Evolutionary conservation across 2,329 filamentous ascomycete species (phyloP).

Genomic region (Fusarium proliferatum): DNA sequence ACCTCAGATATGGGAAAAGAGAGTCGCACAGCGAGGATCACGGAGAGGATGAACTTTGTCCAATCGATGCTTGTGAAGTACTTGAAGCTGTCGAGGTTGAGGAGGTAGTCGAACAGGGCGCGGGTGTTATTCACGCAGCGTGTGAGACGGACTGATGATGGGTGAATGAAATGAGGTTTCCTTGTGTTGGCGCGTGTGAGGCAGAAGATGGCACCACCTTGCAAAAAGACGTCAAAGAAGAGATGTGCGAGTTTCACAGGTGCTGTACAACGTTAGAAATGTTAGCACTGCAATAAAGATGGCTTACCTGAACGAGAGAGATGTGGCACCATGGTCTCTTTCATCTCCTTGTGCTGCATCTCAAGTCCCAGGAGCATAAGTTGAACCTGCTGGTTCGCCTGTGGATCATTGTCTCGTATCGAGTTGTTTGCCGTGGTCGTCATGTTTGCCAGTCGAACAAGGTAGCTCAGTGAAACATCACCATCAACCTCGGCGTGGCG

Average conservation of each 20-base stretch:
- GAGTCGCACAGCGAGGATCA: slow-evolving; percentile 59
- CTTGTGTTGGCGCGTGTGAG: slow-evolving; percentile 14
- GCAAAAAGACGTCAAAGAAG: slow-evolving; percentile 54
- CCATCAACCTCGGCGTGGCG: slow-evolving; percentile 49
- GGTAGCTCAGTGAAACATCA: slow-evolving; percentile 58
- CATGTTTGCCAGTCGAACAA: slow-evolving; percentile 56
- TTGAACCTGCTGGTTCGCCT: slow-evolving; percentile 54
- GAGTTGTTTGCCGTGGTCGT: slow-evolving; percentile 52
- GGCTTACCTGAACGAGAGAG: slow-evolving; percentile 43
- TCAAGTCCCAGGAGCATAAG: slow-evolving; percentile 62
- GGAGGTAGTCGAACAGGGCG: slow-evolving; percentile 49
- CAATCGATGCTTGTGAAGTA: slow-evolving; percentile 59
- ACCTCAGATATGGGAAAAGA: slow-evolving; percentile 57
- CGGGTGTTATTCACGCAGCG: slow-evolving; percentile 44
- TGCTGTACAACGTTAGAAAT: slow-evolving; percentile 36
- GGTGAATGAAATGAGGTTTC: slow-evolving; percentile 19
- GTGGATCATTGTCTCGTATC: slow-evolving; percentile 42
- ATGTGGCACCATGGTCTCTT: slow-evolving; percentile 49
- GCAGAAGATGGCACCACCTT: slow-evolving; percentile 52
- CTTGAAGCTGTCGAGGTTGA: slow-evolving; percentile 44
- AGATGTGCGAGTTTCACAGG: slow-evolving; percentile 48
- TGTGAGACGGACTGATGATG: slow-evolving; percentile 36
- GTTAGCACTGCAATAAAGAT: slow-evolving; percentile 3
- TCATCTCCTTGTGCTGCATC: slow-evolving; percentile 56
- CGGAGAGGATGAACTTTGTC: slow-evolving; percentile 53